Evolutionary conservation across 176 grass and related monocot species (phyloP).

Genomic region (Tillandsia leiboldiana): DNA sequence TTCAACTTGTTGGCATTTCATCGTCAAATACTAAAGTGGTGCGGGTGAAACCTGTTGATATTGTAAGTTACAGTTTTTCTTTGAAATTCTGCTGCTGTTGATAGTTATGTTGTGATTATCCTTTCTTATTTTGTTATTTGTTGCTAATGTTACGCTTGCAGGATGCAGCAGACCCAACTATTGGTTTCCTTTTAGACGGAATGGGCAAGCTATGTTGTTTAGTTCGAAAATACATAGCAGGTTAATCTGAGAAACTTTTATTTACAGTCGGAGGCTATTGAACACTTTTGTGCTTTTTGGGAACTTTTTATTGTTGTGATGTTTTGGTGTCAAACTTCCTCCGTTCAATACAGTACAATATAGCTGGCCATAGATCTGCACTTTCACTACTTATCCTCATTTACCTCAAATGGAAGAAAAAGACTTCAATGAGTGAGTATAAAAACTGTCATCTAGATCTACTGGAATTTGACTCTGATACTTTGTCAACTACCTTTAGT

Average conservation of each 20-base stretch:
- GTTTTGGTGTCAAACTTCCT: too few species aligned
- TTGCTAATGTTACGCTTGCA: slow-evolving; percentile 27
- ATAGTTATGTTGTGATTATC: not conserved
- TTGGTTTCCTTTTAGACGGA: slow-evolving; percentile 91
- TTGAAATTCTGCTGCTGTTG: too few species aligned
- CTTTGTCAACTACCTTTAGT: too few species aligned
- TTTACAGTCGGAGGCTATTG: not conserved
- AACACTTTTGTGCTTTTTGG: not conserved
- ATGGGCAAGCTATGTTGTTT: slow-evolving; percentile 90
- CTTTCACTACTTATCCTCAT: not conserved
- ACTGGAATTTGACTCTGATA: too few species aligned
- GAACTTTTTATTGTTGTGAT: too few species aligned
- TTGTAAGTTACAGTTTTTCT: slow-evolving; percentile 45
- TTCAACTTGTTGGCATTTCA: slow-evolving; percentile 80
- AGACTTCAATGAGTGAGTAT: not conserved
- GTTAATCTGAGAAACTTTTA: slow-evolving; percentile 21
- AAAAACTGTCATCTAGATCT: not conserved
- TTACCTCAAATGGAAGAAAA: not conserved
- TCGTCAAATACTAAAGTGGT: slow-evolving; percentile 60
- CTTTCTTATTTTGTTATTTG: slow-evolving; percentile 7
- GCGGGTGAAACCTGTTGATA: slow-evolving; percentile 72
- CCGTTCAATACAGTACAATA: too few species aligned
- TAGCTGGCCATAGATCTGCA: too few species aligned
- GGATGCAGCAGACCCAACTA: slow-evolving; percentile 91
- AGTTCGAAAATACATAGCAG: slow-evolving; percentile 94